These are phyloP conservation scores for Capsella bursapastoris DNA, from an alignment of 345 rosid genomes.

Conservation along the genomic window DNA sequence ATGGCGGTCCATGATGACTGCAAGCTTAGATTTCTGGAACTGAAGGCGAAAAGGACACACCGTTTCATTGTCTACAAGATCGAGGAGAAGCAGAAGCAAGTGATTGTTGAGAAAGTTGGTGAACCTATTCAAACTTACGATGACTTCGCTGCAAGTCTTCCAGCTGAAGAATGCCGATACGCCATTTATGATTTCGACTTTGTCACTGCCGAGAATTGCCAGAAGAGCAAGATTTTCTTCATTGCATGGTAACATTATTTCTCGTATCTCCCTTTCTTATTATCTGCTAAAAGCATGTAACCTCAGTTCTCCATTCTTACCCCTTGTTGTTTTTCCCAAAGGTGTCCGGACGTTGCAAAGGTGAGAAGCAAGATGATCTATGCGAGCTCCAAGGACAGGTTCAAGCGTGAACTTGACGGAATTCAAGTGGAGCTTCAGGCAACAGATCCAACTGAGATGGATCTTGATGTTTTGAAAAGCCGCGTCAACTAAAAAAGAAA, in stretches of 20 bases:
- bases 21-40: constrained; percentile 57
- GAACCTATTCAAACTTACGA: constrained; percentile 57
- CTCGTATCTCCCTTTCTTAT: not conserved
- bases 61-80: constrained; percentile 63
- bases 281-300: not conserved
- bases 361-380: constrained; percentile 73
- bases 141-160: constrained; percentile 58
- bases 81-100: constrained; percentile 66
- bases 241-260: constrained; percentile 52
- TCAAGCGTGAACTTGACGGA: constrained; percentile 65
- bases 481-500: constrained; percentile 47
- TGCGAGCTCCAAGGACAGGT: constrained; percentile 68
- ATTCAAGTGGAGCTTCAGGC: constrained; percentile 69
- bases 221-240: constrained; percentile 66
- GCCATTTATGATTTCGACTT: constrained; percentile 58
- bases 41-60: constrained; percentile 61
- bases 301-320: not conserved
- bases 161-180: constrained; percentile 54
- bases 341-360: constrained; percentile 63
- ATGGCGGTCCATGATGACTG: constrained; percentile 68
- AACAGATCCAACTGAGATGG: constrained; percentile 70
- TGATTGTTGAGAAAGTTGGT: constrained; percentile 60
- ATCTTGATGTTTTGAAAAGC: constrained; percentile 63
- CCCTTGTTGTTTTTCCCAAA: constrained; percentile 9
- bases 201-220: constrained; percentile 57